These are phyloP conservation scores for Gloeopeniophorella convolvens DNA, from an alignment of 768 basidiomycete species.

Conservation along the genomic window DNA sequence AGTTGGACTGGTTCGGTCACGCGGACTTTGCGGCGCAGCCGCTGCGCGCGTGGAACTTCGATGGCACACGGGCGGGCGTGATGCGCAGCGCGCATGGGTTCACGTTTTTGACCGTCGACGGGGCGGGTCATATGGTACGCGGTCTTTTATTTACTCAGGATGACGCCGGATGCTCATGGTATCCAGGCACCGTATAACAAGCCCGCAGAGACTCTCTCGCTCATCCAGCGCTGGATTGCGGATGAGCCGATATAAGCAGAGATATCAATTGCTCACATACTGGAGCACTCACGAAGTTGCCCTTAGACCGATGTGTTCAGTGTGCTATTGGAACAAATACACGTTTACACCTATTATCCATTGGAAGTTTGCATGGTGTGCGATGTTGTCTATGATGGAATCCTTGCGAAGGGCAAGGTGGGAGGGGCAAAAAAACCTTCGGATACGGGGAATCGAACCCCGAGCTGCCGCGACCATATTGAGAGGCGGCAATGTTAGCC, in stretches of 20 bases:
- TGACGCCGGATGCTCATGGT: not conserved
- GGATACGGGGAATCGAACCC: conserved; percentile 39
- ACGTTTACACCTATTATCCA: too few relatives aligned
- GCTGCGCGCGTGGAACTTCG: conserved; percentile 49
- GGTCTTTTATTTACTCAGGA: too few relatives aligned
- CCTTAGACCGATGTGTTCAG: too few relatives aligned
- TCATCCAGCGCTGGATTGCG: conserved; percentile 45
- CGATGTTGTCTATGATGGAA: too few relatives aligned
- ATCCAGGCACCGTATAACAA: conserved; percentile 58
- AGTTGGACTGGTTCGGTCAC: conserved; percentile 54
- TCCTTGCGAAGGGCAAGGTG: too few relatives aligned
- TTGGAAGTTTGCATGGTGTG: too few relatives aligned
- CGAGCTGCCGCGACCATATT: conserved; percentile 37
- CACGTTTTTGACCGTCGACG: conserved; percentile 55
- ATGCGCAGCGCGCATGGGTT: conserved; percentile 49
- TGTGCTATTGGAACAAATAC: too few relatives aligned
- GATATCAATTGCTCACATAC: too few relatives aligned
- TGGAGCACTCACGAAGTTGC: too few relatives aligned
- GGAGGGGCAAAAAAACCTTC: too few relatives aligned
- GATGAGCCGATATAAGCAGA: conserved; percentile 3
- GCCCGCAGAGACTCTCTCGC: conserved; percentile 44
- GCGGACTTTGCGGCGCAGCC: conserved; percentile 37
- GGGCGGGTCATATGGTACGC: conserved; percentile 69
- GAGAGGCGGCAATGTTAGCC: conserved; percentile 35
- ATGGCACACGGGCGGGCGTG: conserved; percentile 45